Evolutionary conservation across 2,329 filamentous ascomycete species (phyloP), one percentile per base, ranked within the genome.

Genomic region (Eutypa lata): DNA sequence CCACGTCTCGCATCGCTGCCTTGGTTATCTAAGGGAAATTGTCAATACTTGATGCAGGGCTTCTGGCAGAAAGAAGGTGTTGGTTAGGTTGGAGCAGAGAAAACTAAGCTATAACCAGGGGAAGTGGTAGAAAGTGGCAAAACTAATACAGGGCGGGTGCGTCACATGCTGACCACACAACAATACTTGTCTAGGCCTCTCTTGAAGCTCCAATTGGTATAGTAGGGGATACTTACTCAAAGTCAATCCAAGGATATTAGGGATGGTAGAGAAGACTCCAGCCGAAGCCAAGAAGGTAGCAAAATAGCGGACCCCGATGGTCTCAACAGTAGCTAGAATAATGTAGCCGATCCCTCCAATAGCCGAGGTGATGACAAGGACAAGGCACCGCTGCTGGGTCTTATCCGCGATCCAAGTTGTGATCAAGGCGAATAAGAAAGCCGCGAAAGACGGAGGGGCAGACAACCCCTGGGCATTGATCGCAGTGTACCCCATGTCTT

Each of bases 401-500:
- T 54, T 60, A 52, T 65, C 63, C 18, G 63, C 60, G 19, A 65
- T 48, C 58, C 59, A 65, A 18, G 61, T 65, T 2, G 61, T 62
- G 28, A 58, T 54, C 35, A 66, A 47, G 7, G 61, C 58, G 43
- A 56, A 61, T 10, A 64, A 22, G 46, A 64, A 65, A 11, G 63
- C 61, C n/a, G 56, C 49, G 47, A 64, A 63, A 1, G 59, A 65
- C 8, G 63, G 61, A 45, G 62, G 62, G 2, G 62, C 62, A 1
- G 62, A 62, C 47, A 65, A 47, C 22, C 61, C 61, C 44, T 65
- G 63, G 1, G 63, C 61, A 33, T 63, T 48, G 47, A 64, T 61
- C 13, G 61, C 48, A 11, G 61, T 63, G 46, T 90, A 88, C 52
- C 89, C 89, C 90, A 95, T 85, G 65, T 87, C 82, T 55, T 79